These are phyloP conservation scores for Hyphopichia khmerensis DNA, from an alignment of 1,139 yeast species.

Conservation along the genomic window DNA sequence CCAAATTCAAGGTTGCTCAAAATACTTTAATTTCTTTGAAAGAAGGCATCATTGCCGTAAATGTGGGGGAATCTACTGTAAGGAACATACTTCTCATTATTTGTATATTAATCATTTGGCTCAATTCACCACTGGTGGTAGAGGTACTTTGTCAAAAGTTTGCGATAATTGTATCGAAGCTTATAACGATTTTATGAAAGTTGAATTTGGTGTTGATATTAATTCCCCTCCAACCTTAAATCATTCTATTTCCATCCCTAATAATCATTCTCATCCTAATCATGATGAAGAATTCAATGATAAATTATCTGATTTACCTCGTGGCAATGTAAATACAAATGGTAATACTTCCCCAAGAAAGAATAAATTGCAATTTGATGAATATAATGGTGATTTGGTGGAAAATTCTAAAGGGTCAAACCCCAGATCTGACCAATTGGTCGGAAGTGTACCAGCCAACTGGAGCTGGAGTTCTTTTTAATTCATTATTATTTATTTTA, in stretches of 20 bases:
- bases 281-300: neutral
- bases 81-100: slow-evolving; percentile 57
- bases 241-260: neutral
- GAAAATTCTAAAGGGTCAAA: slow-evolving; percentile 3
- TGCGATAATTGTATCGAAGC: slow-evolving; percentile 74
- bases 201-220: slow-evolving; percentile 36
- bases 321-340: neutral
- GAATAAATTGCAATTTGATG: slow-evolving; percentile 10
- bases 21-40: slow-evolving; percentile 69
- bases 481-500: slow-evolving; percentile 4
- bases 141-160: slow-evolving; percentile 74
- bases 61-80: slow-evolving; percentile 91
- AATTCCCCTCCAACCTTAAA: neutral
- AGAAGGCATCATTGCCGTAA: slow-evolving; percentile 92
- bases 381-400: slow-evolving; percentile 9
- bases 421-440: slow-evolving; percentile 29
- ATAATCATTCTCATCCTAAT: neutral
- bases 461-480: slow-evolving; percentile 78
- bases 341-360: neutral
- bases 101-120: slow-evolving; percentile 68
- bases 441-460: slow-evolving; percentile 67
- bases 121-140: slow-evolving; percentile 70
- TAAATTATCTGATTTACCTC: neutral
- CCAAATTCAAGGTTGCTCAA: slow-evolving; percentile 55
- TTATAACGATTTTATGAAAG: slow-evolving; percentile 53